A percentile compares a stretch with the other conserved stretches of the same genome.
Conservation (phyloP, 305 asterid genomes). For the Rubia occidens region DNA sequence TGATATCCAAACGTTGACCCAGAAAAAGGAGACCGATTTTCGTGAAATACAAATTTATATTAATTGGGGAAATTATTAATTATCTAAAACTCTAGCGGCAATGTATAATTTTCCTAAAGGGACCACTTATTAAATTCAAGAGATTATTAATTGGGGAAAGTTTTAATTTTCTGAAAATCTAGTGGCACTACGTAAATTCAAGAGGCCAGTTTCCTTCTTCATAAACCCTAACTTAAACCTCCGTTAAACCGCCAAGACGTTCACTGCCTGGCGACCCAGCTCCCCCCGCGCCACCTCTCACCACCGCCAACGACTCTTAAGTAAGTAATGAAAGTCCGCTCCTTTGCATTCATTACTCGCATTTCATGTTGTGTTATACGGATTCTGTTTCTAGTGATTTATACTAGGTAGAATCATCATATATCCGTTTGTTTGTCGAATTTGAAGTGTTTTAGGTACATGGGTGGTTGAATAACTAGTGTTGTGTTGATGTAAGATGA, state of each 20-base stretch:
- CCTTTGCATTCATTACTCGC: background rate
- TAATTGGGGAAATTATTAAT: no score
- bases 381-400: background rate
- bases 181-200: background rate
- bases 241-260: slow-evolving; percentile 1
- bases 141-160: background rate
- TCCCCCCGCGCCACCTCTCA: background rate
- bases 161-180: background rate
- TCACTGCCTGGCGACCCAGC: slow-evolving; percentile 1
- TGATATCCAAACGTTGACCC: slow-evolving; percentile 1
- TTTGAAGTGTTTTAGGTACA: background rate
- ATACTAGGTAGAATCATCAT: background rate
- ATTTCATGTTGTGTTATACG: background rate
- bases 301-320: background rate
- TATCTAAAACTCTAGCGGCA: no score
- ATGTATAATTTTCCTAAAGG: no score
- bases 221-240: slow-evolving; percentile 11
- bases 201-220: background rate
- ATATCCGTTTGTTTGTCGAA: background rate
- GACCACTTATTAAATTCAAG: no score
- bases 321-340: background rate
- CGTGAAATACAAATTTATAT: no score
- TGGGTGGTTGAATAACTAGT: background rate
- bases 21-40: background rate
- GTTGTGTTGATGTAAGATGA: background rate